Conservation (phyloP, 2,329 filamentous ascomycete species). For the Claviceps spartinae region DNA sequence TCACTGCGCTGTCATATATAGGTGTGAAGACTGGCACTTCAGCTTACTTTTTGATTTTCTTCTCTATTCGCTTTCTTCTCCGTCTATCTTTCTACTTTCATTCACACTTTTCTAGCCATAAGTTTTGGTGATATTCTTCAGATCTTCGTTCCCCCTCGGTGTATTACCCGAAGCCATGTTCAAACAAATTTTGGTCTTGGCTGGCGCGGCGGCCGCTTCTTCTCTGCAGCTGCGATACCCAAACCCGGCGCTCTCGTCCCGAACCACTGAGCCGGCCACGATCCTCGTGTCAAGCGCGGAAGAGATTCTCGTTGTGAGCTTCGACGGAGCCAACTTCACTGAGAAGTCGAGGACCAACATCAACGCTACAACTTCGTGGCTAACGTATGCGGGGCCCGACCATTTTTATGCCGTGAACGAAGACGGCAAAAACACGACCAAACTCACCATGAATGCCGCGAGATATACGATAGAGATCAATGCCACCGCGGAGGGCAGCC, state of each 20-base stretch:
- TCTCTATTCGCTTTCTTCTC: neutral
- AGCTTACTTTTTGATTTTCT: neutral
- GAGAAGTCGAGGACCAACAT: constrained; percentile 20
- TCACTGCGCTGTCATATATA: no score
- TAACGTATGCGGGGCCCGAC: constrained; percentile 26
- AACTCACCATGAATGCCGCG: constrained; percentile 24
- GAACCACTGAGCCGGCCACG: neutral
- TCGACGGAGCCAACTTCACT: constrained; percentile 26
- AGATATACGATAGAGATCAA: constrained; percentile 16
- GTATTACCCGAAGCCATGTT: neutral
- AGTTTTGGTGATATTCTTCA: neutral
- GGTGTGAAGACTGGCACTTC: no score
- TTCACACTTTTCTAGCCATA: neutral
- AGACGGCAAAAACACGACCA: constrained; percentile 24
- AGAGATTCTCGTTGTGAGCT: constrained; percentile 27
- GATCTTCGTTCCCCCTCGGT: neutral
- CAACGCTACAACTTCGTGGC: constrained; percentile 31
- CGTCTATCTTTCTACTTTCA: neutral
- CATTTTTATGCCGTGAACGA: constrained; percentile 35
- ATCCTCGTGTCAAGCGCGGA: constrained; percentile 28
- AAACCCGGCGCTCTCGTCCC: neutral
- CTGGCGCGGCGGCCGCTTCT: neutral
- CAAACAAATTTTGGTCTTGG: neutral
- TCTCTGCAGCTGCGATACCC: neutral
- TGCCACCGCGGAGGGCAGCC: constrained; percentile 19